Base-by-base conservation (phyloP, 208 protist species). In the Herpetomonas samuelpessoai region DNA sequence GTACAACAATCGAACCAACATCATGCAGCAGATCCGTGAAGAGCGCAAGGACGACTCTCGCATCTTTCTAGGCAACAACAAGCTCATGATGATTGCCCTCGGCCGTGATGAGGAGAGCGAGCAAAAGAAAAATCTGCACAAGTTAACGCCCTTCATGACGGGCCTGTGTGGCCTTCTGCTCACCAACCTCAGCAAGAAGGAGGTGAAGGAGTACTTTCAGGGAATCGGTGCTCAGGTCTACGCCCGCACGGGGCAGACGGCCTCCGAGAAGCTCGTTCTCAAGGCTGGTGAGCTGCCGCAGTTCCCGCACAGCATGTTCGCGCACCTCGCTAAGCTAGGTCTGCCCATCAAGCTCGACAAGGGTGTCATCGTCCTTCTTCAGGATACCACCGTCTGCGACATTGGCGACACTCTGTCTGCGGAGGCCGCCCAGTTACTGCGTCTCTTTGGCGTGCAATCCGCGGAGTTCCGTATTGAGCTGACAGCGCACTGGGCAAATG, bases 51-150 rank as follows among this genome's bases (percentile, higher is more conserved):
- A 7, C n/a, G 83, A 93, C 62, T 93, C 86, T 65, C 72, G 85
- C 26, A 71, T 98, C 30, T 97, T 98, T 61, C 74, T 98, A 14
- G 96, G 96, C 41, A 97, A 97, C 74, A 98, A 98, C 74, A 94
- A 95, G 56, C 70, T 98, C 30, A 97, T 98, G 84, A 76, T 79
- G 66, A 79, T 97, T 59, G 94, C 94, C 3, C 65, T 98, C 30
- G 96, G 96, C 21, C 70, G 79, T 1, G 86, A 89, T 22, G 71
- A 85, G 63, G 88, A 88, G 58, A 91, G 79, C 44, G 88, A 86
- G 50, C 74, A 87, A 59, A 55, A 58, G 24, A 54, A 77, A 10
- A 95, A 97, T 70, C 62, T 97, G n/a, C 78, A 96, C 79, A 96
- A 96, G 63, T 47, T 98, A 16, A 59, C 80, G 26, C 81, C 80